A percentile compares a stretch with the other conserved stretches of the same genome.
phyloP scores from a whole-genome alignment of 2,329 filamentous ascomycete species.

The Colletotrichum endophyticum region DNA sequence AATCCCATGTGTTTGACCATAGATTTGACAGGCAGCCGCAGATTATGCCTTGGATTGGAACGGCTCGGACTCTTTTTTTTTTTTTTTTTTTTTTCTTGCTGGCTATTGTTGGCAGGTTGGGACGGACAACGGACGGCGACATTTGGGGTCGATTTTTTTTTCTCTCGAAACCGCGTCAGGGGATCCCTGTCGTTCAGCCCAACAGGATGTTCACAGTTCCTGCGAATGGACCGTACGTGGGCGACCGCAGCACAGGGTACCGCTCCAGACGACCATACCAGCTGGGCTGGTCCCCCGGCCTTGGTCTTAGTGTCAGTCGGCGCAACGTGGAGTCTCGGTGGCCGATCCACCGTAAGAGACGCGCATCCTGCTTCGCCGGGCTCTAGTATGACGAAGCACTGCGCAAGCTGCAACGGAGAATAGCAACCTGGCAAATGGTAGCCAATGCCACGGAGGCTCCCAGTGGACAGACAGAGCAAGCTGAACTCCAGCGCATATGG shows the following conservation, averaged over 20 bases:
- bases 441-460: background rate
- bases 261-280: background rate
- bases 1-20: background rate
- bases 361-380: background rate
- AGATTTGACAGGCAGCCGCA: background rate
- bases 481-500: background rate
- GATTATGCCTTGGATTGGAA: background rate
- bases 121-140: background rate
- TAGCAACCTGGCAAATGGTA: background rate
- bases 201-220: slow-evolving; percentile 2
- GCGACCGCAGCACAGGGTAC: background rate
- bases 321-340: background rate
- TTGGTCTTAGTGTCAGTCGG: slow-evolving; percentile 5
- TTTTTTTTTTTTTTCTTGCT: background rate
- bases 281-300: background rate
- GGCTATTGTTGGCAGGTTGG: background rate
- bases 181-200: slow-evolving; percentile 25
- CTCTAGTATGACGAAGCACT: slow-evolving; percentile 1
- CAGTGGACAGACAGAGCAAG: background rate
- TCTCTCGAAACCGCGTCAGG: background rate
- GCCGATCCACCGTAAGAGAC: background rate
- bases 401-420: background rate
- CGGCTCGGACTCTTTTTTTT: slow-evolving; percentile 4
- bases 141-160: slow-evolving; percentile 18
- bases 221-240: slow-evolving; percentile 10